Base-by-base conservation (phyloP, 2,329 filamentous ascomycete species). In the Diaporthe sp. region DNA sequence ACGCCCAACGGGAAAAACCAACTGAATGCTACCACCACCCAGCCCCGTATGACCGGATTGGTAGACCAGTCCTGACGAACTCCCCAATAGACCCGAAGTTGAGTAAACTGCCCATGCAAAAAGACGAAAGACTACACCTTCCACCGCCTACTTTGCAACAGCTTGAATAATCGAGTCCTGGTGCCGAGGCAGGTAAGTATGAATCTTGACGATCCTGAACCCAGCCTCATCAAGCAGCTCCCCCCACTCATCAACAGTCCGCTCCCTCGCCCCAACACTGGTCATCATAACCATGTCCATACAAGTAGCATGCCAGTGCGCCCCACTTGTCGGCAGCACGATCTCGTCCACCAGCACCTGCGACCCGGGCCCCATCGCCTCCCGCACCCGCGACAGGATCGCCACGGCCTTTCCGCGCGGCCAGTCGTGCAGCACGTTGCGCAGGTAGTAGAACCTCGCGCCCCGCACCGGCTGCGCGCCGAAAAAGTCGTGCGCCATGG, bases 331-430 rank as follows among this genome's bases (percentile, higher is more conserved):
- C 0, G 85, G 84, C 12, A 87, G 53, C 10, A 87, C 83, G 17
- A 84, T 80, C 34, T 88, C 87, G 70, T 86, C 83, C 65, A 88
- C 83, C 37, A 88, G 76, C 42, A 88, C 80, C 15, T 79, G 77
- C 3, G 84, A 86, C 7, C 13, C n/a, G 37, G 78, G 71, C 2
- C 74, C 79, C 80, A 87, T 81, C 13, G 84, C 85, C 0, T 79
- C 75, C 4, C 76, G 75, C 22, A 84, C 75, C 25, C 83, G 80
- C 13, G 77, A 77, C 46, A 86, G 81, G 31, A 87, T 85, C 22
- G 74, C n/a, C 4, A 74, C 74, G 8, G 78, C 80, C 51, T 82
- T 79, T 8, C 82, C 78, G 61, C 85, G 83, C 2, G 81, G 79
- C 78, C 80, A 84, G 75, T 87, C 83, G 75, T 87, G 85, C 19